These are phyloP conservation scores for Colletotrichum orbiculare DNA, from an alignment of 2,329 filamentous ascomycete species.

Conservation along the genomic window DNA sequence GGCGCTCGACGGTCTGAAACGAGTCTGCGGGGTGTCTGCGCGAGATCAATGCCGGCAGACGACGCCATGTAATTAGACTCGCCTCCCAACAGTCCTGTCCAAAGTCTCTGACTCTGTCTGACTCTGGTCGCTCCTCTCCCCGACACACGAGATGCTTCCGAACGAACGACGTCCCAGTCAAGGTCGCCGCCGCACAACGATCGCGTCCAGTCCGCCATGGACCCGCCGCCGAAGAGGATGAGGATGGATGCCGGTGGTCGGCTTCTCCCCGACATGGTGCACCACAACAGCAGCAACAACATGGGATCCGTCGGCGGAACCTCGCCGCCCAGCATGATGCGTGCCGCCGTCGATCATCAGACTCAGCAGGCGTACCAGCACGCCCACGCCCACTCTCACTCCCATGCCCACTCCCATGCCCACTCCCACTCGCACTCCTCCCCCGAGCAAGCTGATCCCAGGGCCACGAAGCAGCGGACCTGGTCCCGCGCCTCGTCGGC, in stretches of 20 bases:
- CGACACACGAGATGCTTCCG: constrained; percentile 27
- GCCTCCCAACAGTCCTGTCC: constrained; percentile 3
- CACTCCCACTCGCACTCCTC: background rate
- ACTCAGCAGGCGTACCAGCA: no score
- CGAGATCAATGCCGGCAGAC: constrained; percentile 25
- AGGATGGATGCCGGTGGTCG: constrained; percentile 32
- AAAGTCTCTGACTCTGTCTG: background rate
- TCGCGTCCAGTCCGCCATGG: constrained; percentile 5
- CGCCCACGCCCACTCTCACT: no score
- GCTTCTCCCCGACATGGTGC: constrained; percentile 33
- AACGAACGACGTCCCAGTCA: constrained; percentile 10
- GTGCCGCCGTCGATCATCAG: constrained; percentile 17
- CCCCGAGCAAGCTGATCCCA: constrained; percentile 26
- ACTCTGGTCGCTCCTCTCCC: constrained; percentile 25
- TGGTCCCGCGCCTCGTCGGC: constrained; percentile 41
- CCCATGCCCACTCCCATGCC: no score
- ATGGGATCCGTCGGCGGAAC: background rate
- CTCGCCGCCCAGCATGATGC: constrained; percentile 18
- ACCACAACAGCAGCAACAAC: background rate
- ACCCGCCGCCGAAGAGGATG: constrained; percentile 35
- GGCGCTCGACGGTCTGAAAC: constrained; percentile 31
- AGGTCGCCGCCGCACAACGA: constrained; percentile 1
- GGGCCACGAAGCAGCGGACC: constrained; percentile 28
- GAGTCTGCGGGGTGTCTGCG: constrained; percentile 16
- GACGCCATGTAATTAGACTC: constrained; percentile 23